Evolutionary conservation across 1,139 yeast species (phyloP).

Genomic region (Diutina sp.): DNA sequence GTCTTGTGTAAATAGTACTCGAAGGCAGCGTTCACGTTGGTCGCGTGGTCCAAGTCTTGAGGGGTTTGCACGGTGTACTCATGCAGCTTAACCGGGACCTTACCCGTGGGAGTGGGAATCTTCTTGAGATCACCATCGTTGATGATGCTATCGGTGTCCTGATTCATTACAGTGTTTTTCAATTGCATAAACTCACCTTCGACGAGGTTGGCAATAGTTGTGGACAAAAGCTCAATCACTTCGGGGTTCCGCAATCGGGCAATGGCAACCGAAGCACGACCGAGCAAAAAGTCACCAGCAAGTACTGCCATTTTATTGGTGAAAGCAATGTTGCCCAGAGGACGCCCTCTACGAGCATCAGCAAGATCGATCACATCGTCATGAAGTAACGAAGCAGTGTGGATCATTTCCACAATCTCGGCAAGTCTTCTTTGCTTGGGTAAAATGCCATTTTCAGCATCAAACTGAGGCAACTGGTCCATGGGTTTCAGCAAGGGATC

Average conservation of each 20-base stretch:
- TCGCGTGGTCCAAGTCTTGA: slow-evolving; percentile 41
- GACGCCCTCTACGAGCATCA: slow-evolving; percentile 81
- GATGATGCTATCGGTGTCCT: slow-evolving; percentile 29
- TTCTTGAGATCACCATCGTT: slow-evolving; percentile 37
- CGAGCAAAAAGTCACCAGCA: slow-evolving; percentile 91
- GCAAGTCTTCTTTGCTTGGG: slow-evolving; percentile 94
- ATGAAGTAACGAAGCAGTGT: slow-evolving; percentile 90
- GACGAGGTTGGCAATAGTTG: slow-evolving; percentile 91
- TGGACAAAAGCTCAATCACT: slow-evolving; percentile 87
- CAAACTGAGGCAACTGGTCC: slow-evolving; percentile 55
- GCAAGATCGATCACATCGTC: slow-evolving; percentile 96
- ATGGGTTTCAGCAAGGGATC: slow-evolving; percentile 80
- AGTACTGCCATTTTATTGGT: slow-evolving; percentile 95
- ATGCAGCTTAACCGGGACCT: slow-evolving; percentile 45
- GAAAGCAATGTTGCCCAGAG: slow-evolving; percentile 87
- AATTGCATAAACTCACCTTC: slow-evolving; percentile 99
- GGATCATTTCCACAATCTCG: slow-evolving; percentile 96
- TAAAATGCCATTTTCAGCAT: slow-evolving; percentile 53
- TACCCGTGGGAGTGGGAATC: slow-evolving; percentile 53
- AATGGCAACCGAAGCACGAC: slow-evolving; percentile 92
- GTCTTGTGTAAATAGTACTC: slow-evolving; percentile 93
- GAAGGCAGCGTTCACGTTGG: slow-evolving; percentile 75
- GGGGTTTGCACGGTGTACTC: slow-evolving; percentile 41
- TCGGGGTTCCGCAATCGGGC: slow-evolving; percentile 93
- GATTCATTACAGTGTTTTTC: slow-evolving; percentile 66